Evolutionary conservation across 805 yeast species (phyloP).

Genomic region (Starmera caribaea): DNA sequence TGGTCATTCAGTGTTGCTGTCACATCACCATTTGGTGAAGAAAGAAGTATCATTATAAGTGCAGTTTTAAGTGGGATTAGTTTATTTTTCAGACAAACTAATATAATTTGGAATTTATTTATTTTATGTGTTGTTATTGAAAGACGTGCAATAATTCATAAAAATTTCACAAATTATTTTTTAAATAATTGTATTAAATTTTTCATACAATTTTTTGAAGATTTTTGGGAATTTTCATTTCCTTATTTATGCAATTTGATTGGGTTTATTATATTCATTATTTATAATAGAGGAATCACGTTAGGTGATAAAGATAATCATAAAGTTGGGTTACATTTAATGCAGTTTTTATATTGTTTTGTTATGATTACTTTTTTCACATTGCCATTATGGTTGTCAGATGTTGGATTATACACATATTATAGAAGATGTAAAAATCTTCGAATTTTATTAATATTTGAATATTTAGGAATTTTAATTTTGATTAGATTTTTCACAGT

Average conservation of each 20-base stretch:
- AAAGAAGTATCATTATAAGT: slow-evolving; percentile 29
- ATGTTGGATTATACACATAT: slow-evolving; percentile 30
- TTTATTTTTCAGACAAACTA: slow-evolving; percentile 80
- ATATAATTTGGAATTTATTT: slow-evolving; percentile 76
- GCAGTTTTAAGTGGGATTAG: slow-evolving; percentile 53
- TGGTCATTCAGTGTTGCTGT: slow-evolving; percentile 41
- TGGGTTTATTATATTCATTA: slow-evolving; percentile 47
- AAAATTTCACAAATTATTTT: slow-evolving; percentile 26
- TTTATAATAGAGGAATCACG: slow-evolving; percentile 73
- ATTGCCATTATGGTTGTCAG: slow-evolving; percentile 63
- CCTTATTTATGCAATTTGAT: slow-evolving; percentile 48
- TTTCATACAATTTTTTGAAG: slow-evolving; percentile 25
- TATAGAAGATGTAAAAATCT: slow-evolving; percentile 17
- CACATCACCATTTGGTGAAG: slow-evolving; percentile 26
- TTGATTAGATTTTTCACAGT: slow-evolving; percentile 53
- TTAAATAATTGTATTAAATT: slow-evolving; percentile 30
- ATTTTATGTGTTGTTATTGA: slow-evolving; percentile 47
- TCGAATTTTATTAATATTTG: slow-evolving; percentile 21
- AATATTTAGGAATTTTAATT: slow-evolving; percentile 28
- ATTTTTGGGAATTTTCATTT: slow-evolving; percentile 22
- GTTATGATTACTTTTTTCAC: slow-evolving; percentile 57
- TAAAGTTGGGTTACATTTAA: slow-evolving; percentile 55
- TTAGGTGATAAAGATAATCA: slow-evolving; percentile 91
- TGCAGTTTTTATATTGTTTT: slow-evolving; percentile 74
- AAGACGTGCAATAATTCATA: slow-evolving; percentile 31